A percentile compares a stretch with the other conserved stretches of the same genome.
Evolutionary conservation across 2,329 filamentous ascomycete genomes (phyloP).

Genomic region (Aureobasidium sp.): DNA sequence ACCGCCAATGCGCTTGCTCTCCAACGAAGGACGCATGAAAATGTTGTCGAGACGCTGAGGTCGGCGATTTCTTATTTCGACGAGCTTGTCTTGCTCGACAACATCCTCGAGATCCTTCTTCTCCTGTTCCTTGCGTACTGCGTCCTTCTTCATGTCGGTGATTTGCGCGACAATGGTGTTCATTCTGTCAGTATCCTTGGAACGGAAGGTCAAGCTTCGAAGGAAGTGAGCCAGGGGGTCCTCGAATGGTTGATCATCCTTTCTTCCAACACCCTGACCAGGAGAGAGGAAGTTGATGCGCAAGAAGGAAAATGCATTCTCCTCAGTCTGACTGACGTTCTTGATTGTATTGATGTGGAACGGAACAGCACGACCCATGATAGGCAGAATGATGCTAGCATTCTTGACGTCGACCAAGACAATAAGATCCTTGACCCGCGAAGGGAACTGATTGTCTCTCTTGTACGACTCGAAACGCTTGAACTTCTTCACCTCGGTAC

Average conservation of each 20-base stretch:
- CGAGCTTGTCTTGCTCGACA: constrained; percentile 93
- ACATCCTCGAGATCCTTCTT: constrained; percentile 99
- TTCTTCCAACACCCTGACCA: constrained; percentile 91
- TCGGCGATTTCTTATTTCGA: constrained; percentile 87
- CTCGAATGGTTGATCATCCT: constrained; percentile 92
- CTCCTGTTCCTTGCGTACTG: constrained; percentile 86
- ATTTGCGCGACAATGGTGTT: constrained; percentile 88
- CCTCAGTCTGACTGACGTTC: constrained; percentile 95
- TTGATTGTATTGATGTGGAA: constrained; percentile 99
- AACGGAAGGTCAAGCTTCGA: constrained; percentile 88
- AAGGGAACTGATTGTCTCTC: constrained; percentile 85
- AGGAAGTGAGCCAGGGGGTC: constrained; percentile 94
- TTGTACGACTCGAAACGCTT: constrained; percentile 99
- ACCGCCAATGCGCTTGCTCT: constrained; percentile 92
- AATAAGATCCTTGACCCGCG: constrained; percentile 71
- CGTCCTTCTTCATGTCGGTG: constrained; percentile 89
- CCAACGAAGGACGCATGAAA: constrained; percentile 88
- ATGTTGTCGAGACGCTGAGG: constrained; percentile 87
- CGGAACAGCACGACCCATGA: constrained; percentile 94
- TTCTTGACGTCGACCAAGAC: constrained; percentile 90
- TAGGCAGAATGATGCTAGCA: constrained; percentile 80
- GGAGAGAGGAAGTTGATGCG: constrained; percentile 97
- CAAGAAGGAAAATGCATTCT: constrained; percentile 86
- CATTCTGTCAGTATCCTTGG: constrained; percentile 78
- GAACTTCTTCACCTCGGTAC: constrained; percentile 93